Evolutionary conservation across 345 rosid genomes (phyloP).

Genomic region (Rhodamnia rubescens): DNA sequence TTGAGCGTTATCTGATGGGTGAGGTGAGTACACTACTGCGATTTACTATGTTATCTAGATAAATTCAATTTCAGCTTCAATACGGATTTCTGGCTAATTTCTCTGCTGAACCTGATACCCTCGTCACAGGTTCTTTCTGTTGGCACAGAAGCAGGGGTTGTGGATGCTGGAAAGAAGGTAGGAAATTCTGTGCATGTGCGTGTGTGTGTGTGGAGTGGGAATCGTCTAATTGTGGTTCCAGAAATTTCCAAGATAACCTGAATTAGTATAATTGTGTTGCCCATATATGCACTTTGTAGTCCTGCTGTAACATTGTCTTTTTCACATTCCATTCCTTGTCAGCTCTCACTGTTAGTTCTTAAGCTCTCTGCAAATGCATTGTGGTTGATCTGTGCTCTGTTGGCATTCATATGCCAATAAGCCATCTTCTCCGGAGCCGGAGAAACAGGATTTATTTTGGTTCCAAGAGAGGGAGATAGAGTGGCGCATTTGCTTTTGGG

Average conservation of each 20-base stretch:
- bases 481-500: not conserved
- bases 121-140: slow-evolving; percentile 47
- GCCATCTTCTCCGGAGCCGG: not conserved
- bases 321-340: not conserved
- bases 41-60: not conserved
- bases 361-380: not conserved
- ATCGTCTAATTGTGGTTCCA: not conserved
- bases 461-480: not conserved
- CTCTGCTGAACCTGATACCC: not conserved
- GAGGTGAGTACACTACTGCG: slow-evolving; percentile 36
- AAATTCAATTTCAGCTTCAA: not conserved
- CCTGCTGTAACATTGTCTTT: not conserved
- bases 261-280: not conserved
- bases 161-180: slow-evolving; percentile 80
- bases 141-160: slow-evolving; percentile 57
- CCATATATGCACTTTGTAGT: not conserved
- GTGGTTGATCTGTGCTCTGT: not conserved
- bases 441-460: not conserved
- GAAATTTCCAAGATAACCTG: not conserved
- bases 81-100: not conserved
- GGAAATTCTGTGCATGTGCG: not conserved
- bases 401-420: rapidly evolving
- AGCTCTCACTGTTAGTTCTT: not conserved
- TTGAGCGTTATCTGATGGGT: slow-evolving; percentile 73
- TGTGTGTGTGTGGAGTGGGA: not conserved